Evolutionary conservation across 2,329 filamentous ascomycete species (phyloP).

Genomic region (Dendrostoma leiphaemia): DNA sequence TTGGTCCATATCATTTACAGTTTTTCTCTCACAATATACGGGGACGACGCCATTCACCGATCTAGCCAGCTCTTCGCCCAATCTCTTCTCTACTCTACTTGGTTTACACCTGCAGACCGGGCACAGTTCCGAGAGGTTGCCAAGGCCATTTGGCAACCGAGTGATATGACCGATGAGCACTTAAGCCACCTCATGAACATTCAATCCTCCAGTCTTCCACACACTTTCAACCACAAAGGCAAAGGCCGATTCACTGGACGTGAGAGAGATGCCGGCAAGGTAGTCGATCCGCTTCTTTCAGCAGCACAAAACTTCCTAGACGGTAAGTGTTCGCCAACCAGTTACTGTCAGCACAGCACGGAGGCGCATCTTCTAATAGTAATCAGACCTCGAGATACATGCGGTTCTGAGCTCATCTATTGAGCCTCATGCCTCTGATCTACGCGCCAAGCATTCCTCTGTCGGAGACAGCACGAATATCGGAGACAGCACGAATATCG

Average conservation of each 20-base stretch:
- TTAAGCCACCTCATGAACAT: slow-evolving; percentile 27
- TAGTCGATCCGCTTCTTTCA: slow-evolving; percentile 37
- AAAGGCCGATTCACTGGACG: slow-evolving; percentile 34
- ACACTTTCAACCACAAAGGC: slow-evolving; percentile 36
- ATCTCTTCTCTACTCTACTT: slow-evolving; percentile 41
- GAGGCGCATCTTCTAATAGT: too few relatives aligned
- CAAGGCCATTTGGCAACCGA: slow-evolving; percentile 48
- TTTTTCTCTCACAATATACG: slow-evolving; percentile 45
- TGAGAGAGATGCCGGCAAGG: slow-evolving; percentile 7
- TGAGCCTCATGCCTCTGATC: slow-evolving; percentile 37
- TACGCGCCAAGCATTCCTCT: slow-evolving; percentile 41
- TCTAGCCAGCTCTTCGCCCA: slow-evolving; percentile 45
- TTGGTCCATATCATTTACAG: slow-evolving; percentile 52
- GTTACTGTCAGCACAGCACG: too few relatives aligned
- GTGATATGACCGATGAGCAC: slow-evolving; percentile 28
- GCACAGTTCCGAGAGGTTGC: slow-evolving; percentile 43
- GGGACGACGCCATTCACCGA: slow-evolving; percentile 34
- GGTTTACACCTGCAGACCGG: slow-evolving; percentile 36
- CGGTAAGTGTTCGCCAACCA: too few relatives aligned
- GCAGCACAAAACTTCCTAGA: slow-evolving; percentile 50
- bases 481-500: slow-evolving; percentile 33
- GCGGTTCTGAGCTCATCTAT: slow-evolving; percentile 32
- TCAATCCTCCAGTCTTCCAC: slow-evolving; percentile 18
- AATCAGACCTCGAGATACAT: slow-evolving; percentile 45
- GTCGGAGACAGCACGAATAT: slow-evolving; percentile 34